phyloP scores from a whole-genome alignment of 1,284 basidiomycete species.

The Microbotryum saponariae region DNA sequence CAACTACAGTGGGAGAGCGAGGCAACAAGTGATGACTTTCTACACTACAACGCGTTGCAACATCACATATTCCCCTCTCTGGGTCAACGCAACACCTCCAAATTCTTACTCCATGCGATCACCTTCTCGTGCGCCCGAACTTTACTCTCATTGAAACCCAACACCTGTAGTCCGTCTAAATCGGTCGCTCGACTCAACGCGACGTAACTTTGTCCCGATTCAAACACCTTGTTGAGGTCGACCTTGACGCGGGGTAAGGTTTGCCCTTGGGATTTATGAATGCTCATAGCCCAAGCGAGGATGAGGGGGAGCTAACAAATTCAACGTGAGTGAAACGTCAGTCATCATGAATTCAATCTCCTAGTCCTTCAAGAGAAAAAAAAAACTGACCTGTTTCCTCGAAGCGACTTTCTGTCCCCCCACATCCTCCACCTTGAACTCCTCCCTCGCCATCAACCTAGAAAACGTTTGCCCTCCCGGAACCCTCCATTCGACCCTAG shows the following conservation, averaged over 20 bases:
- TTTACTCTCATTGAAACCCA: conserved; percentile 74
- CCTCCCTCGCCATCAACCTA: conserved; percentile 51
- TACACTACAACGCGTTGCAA: too few species aligned
- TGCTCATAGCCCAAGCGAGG: conserved; percentile 45
- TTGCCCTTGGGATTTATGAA: conserved; percentile 71
- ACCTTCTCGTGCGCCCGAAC: conserved; percentile 46
- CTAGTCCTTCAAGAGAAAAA: too few species aligned
- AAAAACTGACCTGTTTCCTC: conserved; percentile 30
- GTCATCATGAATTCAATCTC: too few species aligned
- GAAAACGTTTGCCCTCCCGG: conserved; percentile 17
- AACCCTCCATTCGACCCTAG: conserved; percentile 27
- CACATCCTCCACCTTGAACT: conserved; percentile 76
- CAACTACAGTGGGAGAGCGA: too few species aligned
- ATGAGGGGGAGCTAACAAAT: not conserved
- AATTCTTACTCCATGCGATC: conserved; percentile 30
- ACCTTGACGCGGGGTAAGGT: conserved; percentile 68
- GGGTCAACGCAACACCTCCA: too few species aligned
- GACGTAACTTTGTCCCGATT: conserved; percentile 93
- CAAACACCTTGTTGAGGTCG: conserved; percentile 52
- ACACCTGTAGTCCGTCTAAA: conserved; percentile 80
- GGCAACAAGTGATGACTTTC: too few species aligned
- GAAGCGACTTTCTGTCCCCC: conserved; percentile 60
- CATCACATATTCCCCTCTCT: too few species aligned
- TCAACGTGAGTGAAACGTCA: conserved; percentile 6
- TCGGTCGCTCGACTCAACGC: conserved; percentile 81